A percentile compares a stretch with the other conserved stretches of the same genome.
phyloP scores from a whole-genome alignment of 2,329 filamentous ascomycete genomes.

The Aureobasidium subglaciale region DNA sequence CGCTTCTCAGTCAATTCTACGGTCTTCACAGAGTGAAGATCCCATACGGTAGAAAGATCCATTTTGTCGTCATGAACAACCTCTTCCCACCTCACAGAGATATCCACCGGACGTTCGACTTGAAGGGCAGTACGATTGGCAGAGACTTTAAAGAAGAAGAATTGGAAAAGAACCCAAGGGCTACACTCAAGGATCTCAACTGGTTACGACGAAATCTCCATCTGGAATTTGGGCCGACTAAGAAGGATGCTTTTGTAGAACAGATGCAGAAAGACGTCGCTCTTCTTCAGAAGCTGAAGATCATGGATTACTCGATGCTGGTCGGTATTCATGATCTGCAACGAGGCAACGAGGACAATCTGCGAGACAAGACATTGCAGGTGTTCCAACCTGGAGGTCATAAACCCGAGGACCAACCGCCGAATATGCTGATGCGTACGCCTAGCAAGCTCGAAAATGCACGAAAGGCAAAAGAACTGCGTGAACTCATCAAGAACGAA shows the following conservation, averaged over 20 bases:
- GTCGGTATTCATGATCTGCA: slow-evolving; percentile 88
- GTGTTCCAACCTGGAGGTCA: slow-evolving; percentile 86
- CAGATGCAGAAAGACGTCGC: slow-evolving; percentile 84
- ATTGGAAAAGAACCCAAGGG: slow-evolving; percentile 78
- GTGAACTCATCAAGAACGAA: slow-evolving; percentile 87
- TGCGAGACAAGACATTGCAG: slow-evolving; percentile 80
- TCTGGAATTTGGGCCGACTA: slow-evolving; percentile 80
- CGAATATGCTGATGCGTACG: slow-evolving; percentile 70
- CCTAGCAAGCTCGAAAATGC: slow-evolving; percentile 90
- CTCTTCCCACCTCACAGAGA: slow-evolving; percentile 95
- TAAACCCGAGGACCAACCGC: slow-evolving; percentile 30
- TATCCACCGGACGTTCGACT: slow-evolving; percentile 92
- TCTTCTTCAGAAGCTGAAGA: slow-evolving; percentile 78
- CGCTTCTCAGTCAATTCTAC: slow-evolving; percentile 94
- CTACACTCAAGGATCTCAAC: slow-evolving; percentile 93
- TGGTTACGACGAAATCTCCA: slow-evolving; percentile 83
- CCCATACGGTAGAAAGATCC: slow-evolving; percentile 94
- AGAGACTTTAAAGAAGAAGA: slow-evolving; percentile 87
- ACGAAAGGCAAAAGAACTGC: slow-evolving; percentile 80
- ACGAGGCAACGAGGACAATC: slow-evolving; percentile 89
- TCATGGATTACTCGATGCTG: slow-evolving; percentile 97
- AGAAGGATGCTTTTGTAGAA: slow-evolving; percentile 80
- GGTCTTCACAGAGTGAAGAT: slow-evolving; percentile 96
- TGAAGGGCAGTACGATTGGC: slow-evolving; percentile 94
- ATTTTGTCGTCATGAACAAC: slow-evolving; percentile 99